Evolutionary conservation across 2,329 filamentous ascomycete species (phyloP).

Genomic region (Fusarium torulosum): DNA sequence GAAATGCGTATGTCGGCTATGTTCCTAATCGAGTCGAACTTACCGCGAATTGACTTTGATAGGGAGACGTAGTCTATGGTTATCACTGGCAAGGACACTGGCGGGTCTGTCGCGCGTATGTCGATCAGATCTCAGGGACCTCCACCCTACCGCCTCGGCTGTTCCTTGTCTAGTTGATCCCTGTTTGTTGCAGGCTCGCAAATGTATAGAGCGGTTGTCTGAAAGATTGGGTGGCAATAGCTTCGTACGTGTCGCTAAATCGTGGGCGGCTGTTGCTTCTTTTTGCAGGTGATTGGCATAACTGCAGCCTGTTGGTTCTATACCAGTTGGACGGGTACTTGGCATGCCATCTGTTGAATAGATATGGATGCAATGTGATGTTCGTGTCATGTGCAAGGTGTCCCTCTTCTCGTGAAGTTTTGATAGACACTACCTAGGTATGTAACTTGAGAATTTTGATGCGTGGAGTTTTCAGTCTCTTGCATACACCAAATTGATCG

Average conservation of each 20-base stretch:
- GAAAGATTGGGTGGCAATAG: constrained; percentile 42
- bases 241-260: constrained; percentile 34
- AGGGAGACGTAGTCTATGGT: constrained; percentile 6
- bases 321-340: background rate
- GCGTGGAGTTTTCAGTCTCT: background rate
- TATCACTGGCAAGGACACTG: constrained; percentile 17
- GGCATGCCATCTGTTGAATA: no score
- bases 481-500: background rate
- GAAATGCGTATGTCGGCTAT: background rate
- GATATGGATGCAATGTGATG: background rate
- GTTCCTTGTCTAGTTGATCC: constrained; percentile 42
- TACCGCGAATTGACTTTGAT: constrained; percentile 45
- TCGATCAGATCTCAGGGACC: constrained; percentile 51
- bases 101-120: constrained; percentile 44
- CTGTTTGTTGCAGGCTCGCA: constrained; percentile 33
- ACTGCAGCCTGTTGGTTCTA: background rate
- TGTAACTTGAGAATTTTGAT: background rate
- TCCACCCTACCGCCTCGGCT: constrained; percentile 45
- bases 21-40: constrained; percentile 11
- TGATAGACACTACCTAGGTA: no score
- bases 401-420: background rate
- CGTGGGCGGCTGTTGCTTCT: constrained; percentile 23
- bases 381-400: background rate
- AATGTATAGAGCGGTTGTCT: constrained; percentile 15
- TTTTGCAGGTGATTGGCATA: constrained; percentile 11